A percentile compares a stretch with the other conserved stretches of the same genome.
These are phyloP conservation scores for Aspergillus terreus DNA, from an alignment of 2,329 filamentous ascomycete species.

Conservation along the genomic window DNA sequence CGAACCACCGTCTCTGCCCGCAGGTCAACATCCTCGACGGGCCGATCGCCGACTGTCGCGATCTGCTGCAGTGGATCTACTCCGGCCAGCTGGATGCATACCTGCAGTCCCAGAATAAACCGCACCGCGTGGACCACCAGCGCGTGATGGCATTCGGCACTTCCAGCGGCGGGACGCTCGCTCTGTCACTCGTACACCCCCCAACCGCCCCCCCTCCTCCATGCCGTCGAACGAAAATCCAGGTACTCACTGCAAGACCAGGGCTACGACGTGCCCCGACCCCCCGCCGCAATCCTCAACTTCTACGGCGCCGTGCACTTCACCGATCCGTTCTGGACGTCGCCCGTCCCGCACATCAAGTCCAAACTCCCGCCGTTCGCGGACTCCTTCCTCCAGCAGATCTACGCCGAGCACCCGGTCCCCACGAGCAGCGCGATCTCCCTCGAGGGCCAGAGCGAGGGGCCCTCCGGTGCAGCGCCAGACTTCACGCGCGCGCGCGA, in stretches of 20 bases:
- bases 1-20: constrained; percentile 41
- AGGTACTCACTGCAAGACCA: constrained; percentile 8
- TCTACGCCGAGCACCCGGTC: constrained; percentile 36
- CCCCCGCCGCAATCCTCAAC: constrained; percentile 38
- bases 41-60: constrained; percentile 44
- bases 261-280: constrained; percentile 37
- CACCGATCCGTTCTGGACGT: constrained; percentile 35
- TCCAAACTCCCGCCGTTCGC: constrained; percentile 25
- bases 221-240: neutral
- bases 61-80: constrained; percentile 43
- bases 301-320: constrained; percentile 45
- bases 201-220: too few relatives aligned
- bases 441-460: constrained; percentile 36
- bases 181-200: constrained; percentile 36
- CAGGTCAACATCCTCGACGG: constrained; percentile 46
- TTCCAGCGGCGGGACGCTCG: constrained; percentile 47
- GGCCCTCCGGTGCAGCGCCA: constrained; percentile 23
- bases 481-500: constrained; percentile 36
- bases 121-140: constrained; percentile 22
- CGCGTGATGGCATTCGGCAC: constrained; percentile 47
- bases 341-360: constrained; percentile 27
- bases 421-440: constrained; percentile 40
- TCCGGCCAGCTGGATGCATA: constrained; percentile 29
- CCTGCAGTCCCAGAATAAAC: constrained; percentile 13
- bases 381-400: constrained; percentile 28